Conservation (phyloP, 345 rosid genomes). For the Acer saccharum region DNA sequence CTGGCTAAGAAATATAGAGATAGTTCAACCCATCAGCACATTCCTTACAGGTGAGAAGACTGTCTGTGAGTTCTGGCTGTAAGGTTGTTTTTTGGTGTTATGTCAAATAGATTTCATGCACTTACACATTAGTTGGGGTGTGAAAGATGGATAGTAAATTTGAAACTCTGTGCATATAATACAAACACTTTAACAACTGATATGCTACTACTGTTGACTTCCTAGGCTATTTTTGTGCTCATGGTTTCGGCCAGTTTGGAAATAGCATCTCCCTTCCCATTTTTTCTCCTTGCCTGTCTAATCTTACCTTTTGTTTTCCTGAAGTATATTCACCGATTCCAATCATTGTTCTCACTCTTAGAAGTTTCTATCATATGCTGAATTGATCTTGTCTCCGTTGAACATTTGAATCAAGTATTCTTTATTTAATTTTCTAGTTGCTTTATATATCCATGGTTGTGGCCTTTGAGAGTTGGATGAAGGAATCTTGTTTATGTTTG, state of each 20-base stretch:
- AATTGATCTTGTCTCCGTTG: not conserved
- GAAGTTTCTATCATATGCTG: not conserved
- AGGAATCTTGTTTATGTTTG: not conserved
- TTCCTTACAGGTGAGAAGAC: slow-evolving; percentile 74
- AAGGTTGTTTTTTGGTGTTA: not conserved
- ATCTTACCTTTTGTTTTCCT: not conserved
- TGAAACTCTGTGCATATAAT: not conserved
- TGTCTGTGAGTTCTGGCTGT: not conserved
- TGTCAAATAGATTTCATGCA: not conserved
- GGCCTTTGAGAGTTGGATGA: not conserved
- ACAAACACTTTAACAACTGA: not conserved
- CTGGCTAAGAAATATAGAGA: slow-evolving; percentile 94
- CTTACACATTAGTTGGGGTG: not conserved
- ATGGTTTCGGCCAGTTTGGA: not conserved
- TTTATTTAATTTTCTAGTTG: not conserved
- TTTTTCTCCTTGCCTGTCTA: not conserved
- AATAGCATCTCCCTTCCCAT: not conserved
- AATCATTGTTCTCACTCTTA: not conserved
- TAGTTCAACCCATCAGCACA: slow-evolving; percentile 81
- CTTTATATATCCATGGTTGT: not conserved
- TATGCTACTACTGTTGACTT: not conserved
- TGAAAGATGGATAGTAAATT: not conserved
- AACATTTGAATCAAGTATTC: not conserved
- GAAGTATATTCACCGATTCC: not conserved
- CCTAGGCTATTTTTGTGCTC: not conserved